A percentile compares a stretch with the other conserved stretches of the same genome.
phyloP scores from a whole-genome alignment of 1,284 basidiomycete species.

The Nidula niveotomentosa region DNA sequence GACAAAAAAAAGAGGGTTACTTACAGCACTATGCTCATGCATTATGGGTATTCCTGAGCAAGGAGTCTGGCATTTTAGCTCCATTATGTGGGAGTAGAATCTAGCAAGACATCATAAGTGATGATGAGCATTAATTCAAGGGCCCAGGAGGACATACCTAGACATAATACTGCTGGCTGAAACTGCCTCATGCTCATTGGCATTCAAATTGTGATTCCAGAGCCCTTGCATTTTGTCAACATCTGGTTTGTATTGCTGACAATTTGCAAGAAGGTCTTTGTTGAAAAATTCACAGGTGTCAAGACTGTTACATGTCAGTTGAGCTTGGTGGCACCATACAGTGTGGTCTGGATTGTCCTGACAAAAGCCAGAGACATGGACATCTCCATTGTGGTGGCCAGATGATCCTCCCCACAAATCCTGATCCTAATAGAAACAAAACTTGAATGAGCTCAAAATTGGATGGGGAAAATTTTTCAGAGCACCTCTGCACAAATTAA shows the following conservation, averaged over 20 bases:
- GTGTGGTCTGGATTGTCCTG: background rate
- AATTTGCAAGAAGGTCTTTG: slow-evolving; percentile 3
- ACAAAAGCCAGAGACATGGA: background rate
- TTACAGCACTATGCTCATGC: too few relatives aligned
- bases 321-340: slow-evolving; percentile 1
- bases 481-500: background rate
- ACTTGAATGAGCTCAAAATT: background rate
- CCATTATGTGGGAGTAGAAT: too few relatives aligned
- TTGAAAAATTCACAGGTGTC: slow-evolving; percentile 8
- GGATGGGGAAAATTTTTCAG: background rate
- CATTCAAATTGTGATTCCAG: background rate
- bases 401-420: background rate
- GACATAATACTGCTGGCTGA: too few relatives aligned
- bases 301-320: slow-evolving; percentile 10
- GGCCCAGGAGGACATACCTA: too few relatives aligned
- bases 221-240: slow-evolving; percentile 3
- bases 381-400: background rate
- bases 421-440: background rate
- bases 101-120: too few relatives aligned
- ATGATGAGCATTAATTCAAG: too few relatives aligned
- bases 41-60: too few relatives aligned
- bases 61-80: too few relatives aligned
- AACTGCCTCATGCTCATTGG: too few relatives aligned
- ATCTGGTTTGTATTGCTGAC: slow-evolving; percentile 9
- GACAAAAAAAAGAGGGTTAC: too few relatives aligned